A percentile compares a stretch with the other conserved stretches of the same genome.
phyloP scores from a whole-genome alignment of 2,329 filamentous ascomycete species.

The Arthrinium puccinioides region DNA sequence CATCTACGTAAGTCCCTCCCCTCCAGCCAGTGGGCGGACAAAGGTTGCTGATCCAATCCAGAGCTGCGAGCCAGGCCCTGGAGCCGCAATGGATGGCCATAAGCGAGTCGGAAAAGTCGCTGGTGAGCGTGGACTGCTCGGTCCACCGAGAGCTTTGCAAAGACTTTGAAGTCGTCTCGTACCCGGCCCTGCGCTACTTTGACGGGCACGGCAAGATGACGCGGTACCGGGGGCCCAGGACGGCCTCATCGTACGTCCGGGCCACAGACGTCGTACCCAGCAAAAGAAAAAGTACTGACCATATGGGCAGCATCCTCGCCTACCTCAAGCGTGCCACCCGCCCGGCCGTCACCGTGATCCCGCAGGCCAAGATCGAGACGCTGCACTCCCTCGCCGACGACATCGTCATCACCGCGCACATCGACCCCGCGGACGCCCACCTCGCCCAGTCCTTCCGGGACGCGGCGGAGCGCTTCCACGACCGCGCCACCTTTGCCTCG shows the following conservation, averaged over 20 bases:
- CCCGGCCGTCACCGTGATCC: conserved; percentile 16
- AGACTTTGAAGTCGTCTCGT: conserved; percentile 33
- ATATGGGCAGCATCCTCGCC: conserved; percentile 18
- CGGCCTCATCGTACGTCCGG: conserved; percentile 25
- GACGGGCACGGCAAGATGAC: conserved; percentile 22
- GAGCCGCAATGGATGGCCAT: conserved; percentile 27
- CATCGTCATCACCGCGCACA: conserved; percentile 32
- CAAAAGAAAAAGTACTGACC: neutral
- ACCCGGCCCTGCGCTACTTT: conserved; percentile 38
- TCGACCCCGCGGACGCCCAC: conserved; percentile 20
- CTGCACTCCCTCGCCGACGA: conserved; percentile 30
- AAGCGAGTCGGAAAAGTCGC: conserved; percentile 11
- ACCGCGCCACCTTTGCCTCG: conserved; percentile 34
- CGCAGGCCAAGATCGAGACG: conserved; percentile 10
- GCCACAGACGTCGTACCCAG: neutral
- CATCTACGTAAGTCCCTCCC: neutral
- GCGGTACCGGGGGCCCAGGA: conserved; percentile 37
- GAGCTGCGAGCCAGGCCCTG: conserved; percentile 22
- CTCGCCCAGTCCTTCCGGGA: conserved; percentile 22
- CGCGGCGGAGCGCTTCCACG: conserved; percentile 27
- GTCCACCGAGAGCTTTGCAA: conserved; percentile 27
- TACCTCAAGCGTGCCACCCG: conserved; percentile 20
- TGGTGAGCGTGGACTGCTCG: conserved; percentile 34
- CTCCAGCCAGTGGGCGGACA: neutral
- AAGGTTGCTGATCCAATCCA: conserved; percentile 6